Conservation (phyloP, 2,329 filamentous ascomycete genomes). For the Trichoderma endophyticum region DNA sequence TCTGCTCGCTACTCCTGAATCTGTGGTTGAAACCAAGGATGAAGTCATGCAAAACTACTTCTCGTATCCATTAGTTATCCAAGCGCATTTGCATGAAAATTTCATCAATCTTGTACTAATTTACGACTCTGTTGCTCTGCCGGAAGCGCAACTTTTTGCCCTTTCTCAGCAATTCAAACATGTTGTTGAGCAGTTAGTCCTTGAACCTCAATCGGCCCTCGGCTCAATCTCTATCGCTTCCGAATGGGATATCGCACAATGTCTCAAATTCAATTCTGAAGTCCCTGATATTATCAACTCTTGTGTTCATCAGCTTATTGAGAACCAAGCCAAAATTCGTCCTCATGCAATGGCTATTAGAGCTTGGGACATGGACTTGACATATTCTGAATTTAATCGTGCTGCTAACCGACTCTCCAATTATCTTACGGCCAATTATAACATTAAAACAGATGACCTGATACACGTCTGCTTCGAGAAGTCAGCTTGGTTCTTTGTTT, state of each 20-base stretch:
- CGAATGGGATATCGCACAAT: constrained; percentile 3
- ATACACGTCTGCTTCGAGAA: constrained; percentile 19
- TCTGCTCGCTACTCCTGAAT: not conserved
- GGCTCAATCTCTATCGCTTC: constrained; percentile 1
- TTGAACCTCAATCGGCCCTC: not conserved
- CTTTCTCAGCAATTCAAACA: constrained; percentile 16
- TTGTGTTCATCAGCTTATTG: constrained; percentile 18
- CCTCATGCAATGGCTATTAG: constrained; percentile 8
- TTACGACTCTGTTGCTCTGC: not conserved
- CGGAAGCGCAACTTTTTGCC: not conserved
- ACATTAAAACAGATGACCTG: constrained; percentile 20
- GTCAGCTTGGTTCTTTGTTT: constrained; percentile 22
- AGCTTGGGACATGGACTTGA: constrained; percentile 30
- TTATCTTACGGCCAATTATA: constrained; percentile 3
- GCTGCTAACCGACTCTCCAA: constrained; percentile 18
- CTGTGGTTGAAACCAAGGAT: not conserved
- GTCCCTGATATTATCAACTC: constrained; percentile 1
- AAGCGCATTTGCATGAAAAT: constrained; percentile 3
- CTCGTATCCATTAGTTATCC: constrained; percentile 13
- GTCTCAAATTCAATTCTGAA: constrained; percentile 5
- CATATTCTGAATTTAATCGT: constrained; percentile 35
- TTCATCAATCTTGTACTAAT: constrained; percentile 11
- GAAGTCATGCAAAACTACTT: constrained; percentile 16
- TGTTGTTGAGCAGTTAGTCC: constrained; percentile 4
- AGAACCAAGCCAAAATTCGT: not conserved